phyloP scores from a whole-genome alignment of 2,329 filamentous ascomycete genomes.

The Ophiostoma sp. region DNA sequence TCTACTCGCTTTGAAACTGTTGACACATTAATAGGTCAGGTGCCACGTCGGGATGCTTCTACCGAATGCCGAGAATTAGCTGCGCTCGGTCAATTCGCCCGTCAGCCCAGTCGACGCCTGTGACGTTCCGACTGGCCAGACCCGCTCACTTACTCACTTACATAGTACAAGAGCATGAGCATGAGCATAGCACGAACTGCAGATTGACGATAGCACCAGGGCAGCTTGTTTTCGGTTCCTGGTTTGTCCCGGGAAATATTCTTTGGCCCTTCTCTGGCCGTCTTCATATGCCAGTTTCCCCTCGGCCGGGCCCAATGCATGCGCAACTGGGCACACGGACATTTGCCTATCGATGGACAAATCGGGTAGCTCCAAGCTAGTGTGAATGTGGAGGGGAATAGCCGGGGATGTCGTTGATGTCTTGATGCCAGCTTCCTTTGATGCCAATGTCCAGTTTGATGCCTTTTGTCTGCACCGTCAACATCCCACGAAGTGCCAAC shows the following conservation, averaged over 20 bases:
- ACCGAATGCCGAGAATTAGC: conserved; percentile 15
- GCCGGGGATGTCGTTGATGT: conserved; percentile 15
- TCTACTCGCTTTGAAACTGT: background rate
- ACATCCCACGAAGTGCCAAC: background rate
- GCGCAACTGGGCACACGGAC: conserved; percentile 9
- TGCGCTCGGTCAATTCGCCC: conserved; percentile 9
- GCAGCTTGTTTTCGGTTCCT: background rate
- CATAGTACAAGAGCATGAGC: no score
- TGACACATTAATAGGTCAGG: background rate
- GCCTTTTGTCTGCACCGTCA: background rate
- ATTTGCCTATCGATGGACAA: conserved; percentile 19
- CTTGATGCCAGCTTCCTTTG: background rate
- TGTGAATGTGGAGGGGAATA: conserved; percentile 16
- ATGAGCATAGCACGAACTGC: no score
- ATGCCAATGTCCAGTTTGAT: background rate
- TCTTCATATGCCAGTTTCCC: conserved; percentile 26
- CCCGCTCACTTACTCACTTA: conserved; percentile 3
- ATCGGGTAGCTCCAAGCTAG: conserved; percentile 19
- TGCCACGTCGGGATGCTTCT: conserved; percentile 12
- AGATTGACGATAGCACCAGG: background rate
- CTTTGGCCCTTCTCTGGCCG: conserved; percentile 22
- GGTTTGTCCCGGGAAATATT: conserved; percentile 30
- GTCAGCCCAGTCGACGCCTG: background rate
- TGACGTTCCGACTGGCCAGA: conserved; percentile 13
- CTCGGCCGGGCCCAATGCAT: conserved; percentile 29